Base-by-base conservation (phyloP, 768 basidiomycete genomes). In the Xerocomellus amylosporus region DNA sequence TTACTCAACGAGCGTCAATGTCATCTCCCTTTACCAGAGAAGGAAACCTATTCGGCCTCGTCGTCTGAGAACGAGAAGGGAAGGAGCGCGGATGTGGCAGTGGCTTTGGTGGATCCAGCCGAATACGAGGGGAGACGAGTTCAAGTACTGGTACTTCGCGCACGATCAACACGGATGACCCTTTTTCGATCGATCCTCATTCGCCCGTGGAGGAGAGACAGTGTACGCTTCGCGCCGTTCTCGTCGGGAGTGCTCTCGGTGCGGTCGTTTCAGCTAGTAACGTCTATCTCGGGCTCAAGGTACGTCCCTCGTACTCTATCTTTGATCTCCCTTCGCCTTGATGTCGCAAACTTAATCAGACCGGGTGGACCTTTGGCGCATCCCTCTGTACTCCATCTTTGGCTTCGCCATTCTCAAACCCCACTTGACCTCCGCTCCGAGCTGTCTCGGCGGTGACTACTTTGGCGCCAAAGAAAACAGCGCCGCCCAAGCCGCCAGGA, bases 221-320 rank as follows among this genome's bases (percentile, higher is more conserved):
- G 63, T 75, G 84, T 44, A 79, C 81, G 10, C 56, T 82, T 58
- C 75, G 81, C 51, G 77, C 81, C 42, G 56, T 84, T 19, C 56
- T 82, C 46, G 77, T 81, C 53, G 81, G 82, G 53, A 77, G 77
- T 60, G 55, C 51, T 15, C 74, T 86, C 28, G 81, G 83, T 30
- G 79, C 77, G 38, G 58, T 85, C 65, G 79, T 85, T 26, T 78
- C 80, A 44, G 81, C 84, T 13, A 82, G 81, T 45, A 84, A 84
- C 65, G 80, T 87, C 55, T 86, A 87, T 65, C 79, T 86, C 20
- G 83, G 86, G 37, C 67, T 86, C 54, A 86, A 87, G 71, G 67
- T 62, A 34, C 15, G 58, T 43, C 7, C 7, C 31, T 36, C 13
- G 17, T 10, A 31, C 31, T 28, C 22, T 45, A 14, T 48, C 54